These are phyloP conservation scores for Theobroma grandiflorum DNA, from an alignment of 441 rosid genomes.

Conservation along the genomic window DNA sequence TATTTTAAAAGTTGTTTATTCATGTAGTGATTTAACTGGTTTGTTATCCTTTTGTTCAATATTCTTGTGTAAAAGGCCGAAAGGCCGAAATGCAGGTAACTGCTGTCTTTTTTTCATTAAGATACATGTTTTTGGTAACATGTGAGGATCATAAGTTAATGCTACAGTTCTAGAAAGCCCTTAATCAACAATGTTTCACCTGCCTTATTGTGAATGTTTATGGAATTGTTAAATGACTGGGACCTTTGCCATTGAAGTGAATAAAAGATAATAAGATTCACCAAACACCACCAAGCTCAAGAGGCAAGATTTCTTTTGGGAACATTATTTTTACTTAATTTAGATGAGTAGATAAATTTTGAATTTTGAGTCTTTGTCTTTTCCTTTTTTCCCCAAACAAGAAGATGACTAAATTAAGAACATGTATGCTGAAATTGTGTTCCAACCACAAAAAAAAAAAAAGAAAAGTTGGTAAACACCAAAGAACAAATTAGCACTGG, in stretches of 20 bases:
- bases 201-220: constrained; percentile 13
- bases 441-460: neutral
- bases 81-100: neutral
- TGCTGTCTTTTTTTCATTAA: neutral
- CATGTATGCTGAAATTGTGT: neutral
- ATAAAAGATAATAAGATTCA: constrained; percentile 13
- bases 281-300: constrained; percentile 10
- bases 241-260: constrained; percentile 16
- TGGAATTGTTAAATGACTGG: constrained; percentile 1
- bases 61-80: neutral
- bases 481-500: constrained; percentile 1
- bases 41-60: neutral
- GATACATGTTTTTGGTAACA: neutral
- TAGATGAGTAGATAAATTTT: neutral
- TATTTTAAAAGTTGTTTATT: neutral
- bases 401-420: neutral
- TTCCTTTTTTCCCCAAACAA: neutral
- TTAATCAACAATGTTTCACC: neutral
- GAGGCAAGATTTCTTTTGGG: constrained; percentile 22
- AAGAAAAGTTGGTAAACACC: neutral
- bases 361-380: neutral
- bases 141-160: neutral
- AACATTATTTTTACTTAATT: neutral
- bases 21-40: neutral
- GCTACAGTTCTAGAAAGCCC: neutral